These are phyloP conservation scores for Crithidia bombi DNA, from an alignment of 208 protist genomes.

Conservation along the genomic window DNA sequence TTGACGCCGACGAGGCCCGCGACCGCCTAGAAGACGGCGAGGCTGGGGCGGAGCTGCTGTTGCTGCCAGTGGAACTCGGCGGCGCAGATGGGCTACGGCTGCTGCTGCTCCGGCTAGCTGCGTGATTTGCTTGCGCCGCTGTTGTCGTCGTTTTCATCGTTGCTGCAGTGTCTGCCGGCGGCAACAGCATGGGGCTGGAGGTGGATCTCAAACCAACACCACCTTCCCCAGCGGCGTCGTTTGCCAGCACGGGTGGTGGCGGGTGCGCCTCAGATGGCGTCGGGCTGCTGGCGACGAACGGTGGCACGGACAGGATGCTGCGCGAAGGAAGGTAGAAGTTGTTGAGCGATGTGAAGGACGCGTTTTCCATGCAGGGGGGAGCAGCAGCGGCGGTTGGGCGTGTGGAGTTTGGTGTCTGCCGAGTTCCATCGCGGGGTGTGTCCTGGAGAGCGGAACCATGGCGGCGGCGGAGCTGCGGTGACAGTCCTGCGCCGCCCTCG, in stretches of 20 bases:
- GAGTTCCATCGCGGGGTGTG: neutral
- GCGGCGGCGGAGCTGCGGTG: neutral
- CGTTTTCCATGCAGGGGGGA: slow-evolving; percentile 16
- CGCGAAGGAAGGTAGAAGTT: slow-evolving; percentile 40
- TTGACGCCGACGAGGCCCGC: slow-evolving; percentile 3
- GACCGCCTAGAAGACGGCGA: neutral
- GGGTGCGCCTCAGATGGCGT: slow-evolving; percentile 16
- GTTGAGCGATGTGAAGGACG: slow-evolving; percentile 26
- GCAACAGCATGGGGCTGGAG: neutral
- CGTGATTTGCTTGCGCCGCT: neutral
- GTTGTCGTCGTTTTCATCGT: neutral
- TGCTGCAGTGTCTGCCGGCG: neutral
- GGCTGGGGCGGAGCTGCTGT: neutral
- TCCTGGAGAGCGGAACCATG: slow-evolving; percentile 1
- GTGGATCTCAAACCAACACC: neutral
- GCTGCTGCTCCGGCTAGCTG: neutral
- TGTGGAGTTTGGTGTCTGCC: slow-evolving; percentile 2
- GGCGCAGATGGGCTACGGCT: neutral
- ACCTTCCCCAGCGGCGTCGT: neutral
- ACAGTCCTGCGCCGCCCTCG: no score
- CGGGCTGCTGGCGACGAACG: slow-evolving; percentile 8
- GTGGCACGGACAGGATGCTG: slow-evolving; percentile 36
- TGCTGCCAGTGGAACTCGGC: neutral
- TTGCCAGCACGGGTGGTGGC: slow-evolving; percentile 2
- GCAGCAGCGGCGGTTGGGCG: neutral